Conservation (phyloP, 2,329 filamentous ascomycete genomes). For the Didymella glomerata region DNA sequence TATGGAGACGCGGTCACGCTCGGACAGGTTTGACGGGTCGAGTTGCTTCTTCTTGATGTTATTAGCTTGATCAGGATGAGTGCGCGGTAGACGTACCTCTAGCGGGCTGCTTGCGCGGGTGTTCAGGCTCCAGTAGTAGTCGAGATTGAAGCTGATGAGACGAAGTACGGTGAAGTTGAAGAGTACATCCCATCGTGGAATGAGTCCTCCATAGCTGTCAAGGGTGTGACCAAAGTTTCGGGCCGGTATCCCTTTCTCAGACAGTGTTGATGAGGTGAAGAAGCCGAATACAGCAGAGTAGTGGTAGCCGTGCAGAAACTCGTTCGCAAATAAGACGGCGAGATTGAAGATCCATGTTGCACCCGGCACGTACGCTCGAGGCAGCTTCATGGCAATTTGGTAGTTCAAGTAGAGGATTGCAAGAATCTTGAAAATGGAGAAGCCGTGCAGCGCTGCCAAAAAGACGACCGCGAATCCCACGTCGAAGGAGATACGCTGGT, state of each 20-base stretch:
- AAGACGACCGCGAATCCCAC: conserved; percentile 82
- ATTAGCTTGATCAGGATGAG: conserved; percentile 62
- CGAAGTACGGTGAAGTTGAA: conserved; percentile 96
- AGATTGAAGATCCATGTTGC: conserved; percentile 93
- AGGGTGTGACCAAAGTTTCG: conserved; percentile 73
- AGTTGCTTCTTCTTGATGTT: conserved; percentile 93
- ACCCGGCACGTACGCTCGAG: conserved; percentile 73
- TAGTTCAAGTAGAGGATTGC: conserved; percentile 84
- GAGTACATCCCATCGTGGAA: conserved; percentile 92
- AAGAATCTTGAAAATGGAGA: conserved; percentile 84
- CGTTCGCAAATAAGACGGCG: conserved; percentile 85
- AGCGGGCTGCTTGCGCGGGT: conserved; percentile 69
- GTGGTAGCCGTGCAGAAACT: conserved; percentile 79
- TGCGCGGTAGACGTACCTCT: conserved; percentile 70
- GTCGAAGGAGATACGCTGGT: conserved; percentile 82
- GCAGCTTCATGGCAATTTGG: conserved; percentile 75
- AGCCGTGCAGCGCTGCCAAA: conserved; percentile 79
- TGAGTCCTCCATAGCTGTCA: conserved; percentile 82
- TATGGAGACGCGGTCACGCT: conserved; percentile 82
- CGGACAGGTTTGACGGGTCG: conserved; percentile 84
- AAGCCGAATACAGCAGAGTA: conserved; percentile 69
- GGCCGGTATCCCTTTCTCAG: conserved; percentile 55
- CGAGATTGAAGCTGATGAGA: conserved; percentile 94
- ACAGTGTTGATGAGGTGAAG: conserved; percentile 55
- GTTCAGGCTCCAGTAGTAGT: conserved; percentile 91